These are phyloP conservation scores for Alternaria consortialis DNA, from an alignment of 2,329 filamentous ascomycete species.

Conservation along the genomic window DNA sequence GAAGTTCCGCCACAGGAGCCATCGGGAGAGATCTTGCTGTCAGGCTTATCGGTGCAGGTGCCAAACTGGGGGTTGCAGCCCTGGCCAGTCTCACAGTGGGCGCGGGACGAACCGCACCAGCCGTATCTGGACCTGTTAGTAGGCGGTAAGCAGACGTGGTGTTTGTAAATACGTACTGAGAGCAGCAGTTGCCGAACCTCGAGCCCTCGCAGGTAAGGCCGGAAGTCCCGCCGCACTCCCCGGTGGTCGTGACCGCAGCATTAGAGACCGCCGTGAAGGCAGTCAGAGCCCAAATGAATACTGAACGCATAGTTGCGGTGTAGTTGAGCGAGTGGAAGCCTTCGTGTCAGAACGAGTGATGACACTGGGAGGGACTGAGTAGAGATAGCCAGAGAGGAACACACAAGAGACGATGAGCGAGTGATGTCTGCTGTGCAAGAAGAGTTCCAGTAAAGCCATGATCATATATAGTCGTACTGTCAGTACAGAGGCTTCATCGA, in stretches of 20 bases:
- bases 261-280: not conserved
- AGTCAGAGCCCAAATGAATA: not conserved
- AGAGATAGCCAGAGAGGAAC: not conserved
- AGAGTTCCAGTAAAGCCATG: not conserved
- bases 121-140: not conserved
- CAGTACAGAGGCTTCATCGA: not conserved
- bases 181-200: not conserved
- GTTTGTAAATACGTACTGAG: not conserved
- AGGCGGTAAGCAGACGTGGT: not conserved
- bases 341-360: constrained; percentile 7
- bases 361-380: not conserved
- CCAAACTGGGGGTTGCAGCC: not conserved
- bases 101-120: not conserved
- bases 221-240: not conserved
- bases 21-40: not conserved
- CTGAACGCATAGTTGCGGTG: not conserved
- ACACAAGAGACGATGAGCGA: not conserved
- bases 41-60: not conserved
- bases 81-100: not conserved
- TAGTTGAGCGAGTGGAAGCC: not conserved
- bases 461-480: not conserved
- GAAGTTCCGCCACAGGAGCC: constrained; percentile 1
- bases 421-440: not conserved
- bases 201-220: not conserved
- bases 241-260: not conserved